Conservation (phyloP, 2,329 filamentous ascomycete genomes). For the Rutstroemia sp. region DNA sequence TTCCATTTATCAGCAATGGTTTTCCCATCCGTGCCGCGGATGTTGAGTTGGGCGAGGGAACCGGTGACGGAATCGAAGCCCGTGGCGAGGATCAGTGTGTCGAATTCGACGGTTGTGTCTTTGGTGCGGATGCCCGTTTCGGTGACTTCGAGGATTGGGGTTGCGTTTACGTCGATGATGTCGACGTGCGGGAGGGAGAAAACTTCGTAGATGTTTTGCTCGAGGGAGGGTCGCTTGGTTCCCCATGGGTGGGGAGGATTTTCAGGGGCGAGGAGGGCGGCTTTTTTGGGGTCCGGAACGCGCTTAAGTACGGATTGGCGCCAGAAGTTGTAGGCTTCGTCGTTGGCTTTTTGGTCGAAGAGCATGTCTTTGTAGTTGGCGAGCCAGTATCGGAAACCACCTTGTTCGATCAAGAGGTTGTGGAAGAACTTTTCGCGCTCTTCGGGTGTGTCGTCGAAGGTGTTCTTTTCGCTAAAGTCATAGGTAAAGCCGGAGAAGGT, state of each 20-base stretch:
- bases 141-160: constrained; percentile 35
- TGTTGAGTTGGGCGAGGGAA: constrained; percentile 27
- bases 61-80: constrained; percentile 33
- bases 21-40: constrained; percentile 25
- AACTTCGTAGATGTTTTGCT: constrained; percentile 43
- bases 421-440: constrained; percentile 32
- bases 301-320: not conserved
- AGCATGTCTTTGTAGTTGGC: constrained; percentile 25
- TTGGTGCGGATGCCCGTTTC: constrained; percentile 30
- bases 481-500: constrained; percentile 28
- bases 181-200: constrained; percentile 39
- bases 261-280: constrained; percentile 39
- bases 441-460: constrained; percentile 28
- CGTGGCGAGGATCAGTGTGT: constrained; percentile 31
- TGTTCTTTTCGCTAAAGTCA: constrained; percentile 23
- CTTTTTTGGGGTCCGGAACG: constrained; percentile 22
- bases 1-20: constrained; percentile 30
- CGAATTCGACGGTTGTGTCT: constrained; percentile 26
- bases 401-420: constrained; percentile 17
- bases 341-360: constrained; percentile 27
- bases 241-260: constrained; percentile 39
- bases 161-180: constrained; percentile 38
- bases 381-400: constrained; percentile 33
- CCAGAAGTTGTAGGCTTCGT: constrained; percentile 12
- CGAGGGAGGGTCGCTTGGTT: constrained; percentile 39